Percentiles rank a stretch among this genome's conserved stretches.
Evolutionary conservation across 495 filamentous ascomycete species (phyloP).

Genomic region (Rhizodiscina lignyota): DNA sequence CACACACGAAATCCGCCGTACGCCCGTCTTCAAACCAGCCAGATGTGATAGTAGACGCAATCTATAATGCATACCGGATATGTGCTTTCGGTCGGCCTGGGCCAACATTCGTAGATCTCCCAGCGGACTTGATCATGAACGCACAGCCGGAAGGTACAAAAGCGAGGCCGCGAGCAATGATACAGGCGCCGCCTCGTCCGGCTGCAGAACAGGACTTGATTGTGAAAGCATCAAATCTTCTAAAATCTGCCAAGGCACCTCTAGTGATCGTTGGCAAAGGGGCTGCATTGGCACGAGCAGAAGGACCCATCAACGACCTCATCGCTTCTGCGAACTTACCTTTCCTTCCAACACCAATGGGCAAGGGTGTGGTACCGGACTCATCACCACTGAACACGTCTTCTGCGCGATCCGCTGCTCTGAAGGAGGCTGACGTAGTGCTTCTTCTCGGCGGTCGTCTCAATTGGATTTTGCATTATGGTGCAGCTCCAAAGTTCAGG

Average conservation of each 20-base stretch:
- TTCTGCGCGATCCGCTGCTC: constrained; percentile 38
- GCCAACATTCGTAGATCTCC: constrained; percentile 41
- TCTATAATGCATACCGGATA: constrained; percentile 38
- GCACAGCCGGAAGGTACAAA: constrained; percentile 6
- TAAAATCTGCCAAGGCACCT: constrained; percentile 35
- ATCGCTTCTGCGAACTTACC: constrained; percentile 34
- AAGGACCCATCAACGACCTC: constrained; percentile 29
- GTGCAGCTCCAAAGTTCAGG: constrained; percentile 41
- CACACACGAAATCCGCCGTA: constrained; percentile 41
- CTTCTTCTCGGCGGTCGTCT: constrained; percentile 42
- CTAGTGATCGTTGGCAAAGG: constrained; percentile 46
- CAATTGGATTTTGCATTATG: constrained; percentile 52
- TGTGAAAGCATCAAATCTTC: constrained; percentile 26
- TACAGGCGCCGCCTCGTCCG: constrained; percentile 24
- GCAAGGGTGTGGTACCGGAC: constrained; percentile 44
- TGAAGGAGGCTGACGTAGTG: constrained; percentile 41
- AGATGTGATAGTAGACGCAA: too few relatives aligned
- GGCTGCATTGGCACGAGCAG: constrained; percentile 40
- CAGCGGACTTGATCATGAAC: constrained; percentile 41
- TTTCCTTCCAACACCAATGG: constrained; percentile 49
- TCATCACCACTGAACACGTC: constrained; percentile 37
- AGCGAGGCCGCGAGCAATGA: neutral
- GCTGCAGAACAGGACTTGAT: constrained; percentile 28
- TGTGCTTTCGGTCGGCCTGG: constrained; percentile 44
- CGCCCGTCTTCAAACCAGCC: too few relatives aligned